Conservation (phyloP, 2,329 filamentous ascomycete species). For the Pleochaeta shiraiana region DNA sequence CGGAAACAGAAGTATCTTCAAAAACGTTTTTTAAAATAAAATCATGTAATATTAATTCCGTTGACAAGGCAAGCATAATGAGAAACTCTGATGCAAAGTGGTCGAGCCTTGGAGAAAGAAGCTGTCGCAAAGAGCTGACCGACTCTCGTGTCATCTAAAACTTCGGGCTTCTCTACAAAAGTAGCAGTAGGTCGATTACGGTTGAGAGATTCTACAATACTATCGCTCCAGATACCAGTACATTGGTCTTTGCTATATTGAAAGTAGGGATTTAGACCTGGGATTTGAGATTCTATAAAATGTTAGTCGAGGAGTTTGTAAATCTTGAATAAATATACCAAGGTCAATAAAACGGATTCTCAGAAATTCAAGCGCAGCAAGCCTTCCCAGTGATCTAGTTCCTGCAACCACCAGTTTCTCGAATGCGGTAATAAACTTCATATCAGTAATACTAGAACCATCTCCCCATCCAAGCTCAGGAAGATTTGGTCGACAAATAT, state of each 20-base stretch:
- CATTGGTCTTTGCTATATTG: conserved; percentile 36
- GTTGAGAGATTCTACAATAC: conserved; percentile 38
- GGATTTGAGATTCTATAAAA: conserved; percentile 41
- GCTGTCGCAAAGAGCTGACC: conserved; percentile 22
- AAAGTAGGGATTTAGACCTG: conserved; percentile 53
- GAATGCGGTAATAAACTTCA: conserved; percentile 49
- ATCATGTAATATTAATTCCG: conserved; percentile 14
- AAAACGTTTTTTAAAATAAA: too few relatives aligned
- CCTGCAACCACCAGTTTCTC: conserved; percentile 44
- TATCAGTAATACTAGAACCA: conserved; percentile 48
- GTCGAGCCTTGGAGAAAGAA: conserved; percentile 13
- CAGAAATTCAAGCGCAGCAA: conserved; percentile 38
- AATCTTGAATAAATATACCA: conserved; percentile 23
- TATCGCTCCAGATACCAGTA: conserved; percentile 50
- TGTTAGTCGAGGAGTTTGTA: conserved; percentile 9
- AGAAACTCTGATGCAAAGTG: conserved; percentile 16
- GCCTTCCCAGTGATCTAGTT: conserved; percentile 34
- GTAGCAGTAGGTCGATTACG: conserved; percentile 32
- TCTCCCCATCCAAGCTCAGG: conserved; percentile 27
- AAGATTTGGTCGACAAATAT: conserved; percentile 36
- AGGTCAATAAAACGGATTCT: conserved; percentile 57
- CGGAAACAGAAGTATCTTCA: too few relatives aligned
- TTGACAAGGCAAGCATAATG: conserved; percentile 12
- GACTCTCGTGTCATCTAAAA: conserved; percentile 40
- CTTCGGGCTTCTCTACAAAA: conserved; percentile 41